Conservation (phyloP, 2,329 filamentous ascomycete species). For the Mycosphaerella arachidis region DNA sequence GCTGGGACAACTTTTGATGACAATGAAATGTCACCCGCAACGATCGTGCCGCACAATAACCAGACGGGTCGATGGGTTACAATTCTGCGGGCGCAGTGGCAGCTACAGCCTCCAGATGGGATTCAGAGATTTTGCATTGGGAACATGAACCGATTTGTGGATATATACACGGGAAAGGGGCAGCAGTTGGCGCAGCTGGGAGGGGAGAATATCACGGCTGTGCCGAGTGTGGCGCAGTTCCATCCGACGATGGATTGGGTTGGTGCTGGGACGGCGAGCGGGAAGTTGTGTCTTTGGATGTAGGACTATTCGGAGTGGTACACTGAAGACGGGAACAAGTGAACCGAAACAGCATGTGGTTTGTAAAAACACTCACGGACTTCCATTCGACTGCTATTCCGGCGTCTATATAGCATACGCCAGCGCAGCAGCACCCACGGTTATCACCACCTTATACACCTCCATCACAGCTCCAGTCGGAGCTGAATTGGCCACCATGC, state of each 20-base stretch:
- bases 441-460: not conserved
- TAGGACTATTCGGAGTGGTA: constrained; percentile 36
- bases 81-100: constrained; percentile 84
- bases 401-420: not conserved
- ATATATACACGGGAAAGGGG: constrained; percentile 77
- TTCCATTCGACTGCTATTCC: no score
- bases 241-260: constrained; percentile 88
- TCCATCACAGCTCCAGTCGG: not conserved
- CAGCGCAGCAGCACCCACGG: not conserved
- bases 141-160: constrained; percentile 88
- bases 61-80: constrained; percentile 95
- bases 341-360: not conserved
- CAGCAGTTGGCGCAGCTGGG: constrained; percentile 84
- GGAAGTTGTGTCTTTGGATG: constrained; percentile 89
- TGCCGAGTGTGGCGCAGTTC: constrained; percentile 87
- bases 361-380: not conserved
- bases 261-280: constrained; percentile 82
- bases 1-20: constrained; percentile 49
- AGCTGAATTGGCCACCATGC: not conserved
- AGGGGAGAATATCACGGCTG: constrained; percentile 86
- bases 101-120: constrained; percentile 68
- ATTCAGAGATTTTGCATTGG: constrained; percentile 87
- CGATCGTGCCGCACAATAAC: constrained; percentile 79
- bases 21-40: constrained; percentile 62
- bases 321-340: not conserved